phyloP scores from a whole-genome alignment of 495 filamentous ascomycete species.

The Beverwykella pulmonaria region DNA sequence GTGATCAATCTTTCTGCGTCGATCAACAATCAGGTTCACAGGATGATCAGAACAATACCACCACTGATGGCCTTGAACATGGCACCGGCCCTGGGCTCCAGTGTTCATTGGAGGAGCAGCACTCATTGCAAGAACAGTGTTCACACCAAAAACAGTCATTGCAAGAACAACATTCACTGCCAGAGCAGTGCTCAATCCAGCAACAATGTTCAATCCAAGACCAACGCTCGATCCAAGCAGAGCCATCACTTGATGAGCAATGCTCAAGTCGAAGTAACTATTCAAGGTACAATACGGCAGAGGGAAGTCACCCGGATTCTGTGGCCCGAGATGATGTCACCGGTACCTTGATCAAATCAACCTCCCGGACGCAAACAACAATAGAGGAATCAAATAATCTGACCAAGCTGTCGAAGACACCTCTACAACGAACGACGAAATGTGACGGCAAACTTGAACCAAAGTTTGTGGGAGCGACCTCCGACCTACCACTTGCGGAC shows the following conservation, averaged over 20 bases:
- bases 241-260: neutral
- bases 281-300: slow-evolving; percentile 9
- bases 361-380: neutral
- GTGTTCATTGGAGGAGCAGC: neutral
- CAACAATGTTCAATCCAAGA: neutral
- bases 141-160: neutral
- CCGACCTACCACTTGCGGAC: neutral
- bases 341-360: neutral
- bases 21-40: neutral
- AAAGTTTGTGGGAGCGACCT: neutral
- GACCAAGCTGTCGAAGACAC: too few species aligned
- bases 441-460: neutral
- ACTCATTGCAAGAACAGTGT: neutral
- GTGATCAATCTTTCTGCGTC: neutral
- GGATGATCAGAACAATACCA: neutral
- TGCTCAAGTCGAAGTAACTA: neutral
- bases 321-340: slow-evolving; percentile 31
- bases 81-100: neutral
- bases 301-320: slow-evolving; percentile 8
- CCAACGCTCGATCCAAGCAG: neutral
- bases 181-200: neutral
- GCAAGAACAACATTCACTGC: neutral
- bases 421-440: neutral
- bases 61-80: neutral
- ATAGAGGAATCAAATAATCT: too few species aligned